A percentile compares a stretch with the other conserved stretches of the same genome.
Evolutionary conservation across 345 rosid species (phyloP).

Genomic region (Streptanthus diversifolius): DNA sequence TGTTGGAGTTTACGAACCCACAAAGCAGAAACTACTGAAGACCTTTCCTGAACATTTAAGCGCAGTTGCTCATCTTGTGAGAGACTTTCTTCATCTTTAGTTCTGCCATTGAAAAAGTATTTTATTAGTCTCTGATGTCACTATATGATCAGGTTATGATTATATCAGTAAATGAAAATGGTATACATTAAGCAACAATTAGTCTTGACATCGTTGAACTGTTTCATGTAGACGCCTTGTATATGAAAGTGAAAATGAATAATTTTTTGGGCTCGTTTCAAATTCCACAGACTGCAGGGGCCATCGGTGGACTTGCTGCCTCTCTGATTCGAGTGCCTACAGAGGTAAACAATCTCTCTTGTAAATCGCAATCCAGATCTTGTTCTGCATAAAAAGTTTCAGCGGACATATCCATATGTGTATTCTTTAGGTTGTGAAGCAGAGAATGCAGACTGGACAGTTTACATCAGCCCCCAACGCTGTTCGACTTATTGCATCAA

Average conservation of each 20-base stretch:
- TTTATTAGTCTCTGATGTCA: background rate
- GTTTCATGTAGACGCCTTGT: background rate
- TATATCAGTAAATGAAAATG: background rate
- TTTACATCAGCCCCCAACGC: conserved; percentile 81
- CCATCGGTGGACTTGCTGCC: conserved; percentile 90
- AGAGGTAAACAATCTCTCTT: conserved; percentile 46
- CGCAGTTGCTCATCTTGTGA: conserved; percentile 87
- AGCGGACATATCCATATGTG: background rate
- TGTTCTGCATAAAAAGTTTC: background rate
- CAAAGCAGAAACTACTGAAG: conserved; percentile 79
- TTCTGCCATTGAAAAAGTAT: background rate
- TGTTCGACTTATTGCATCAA: conserved; percentile 65
- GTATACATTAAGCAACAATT: background rate
- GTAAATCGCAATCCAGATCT: background rate
- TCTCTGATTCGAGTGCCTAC: conserved; percentile 94
- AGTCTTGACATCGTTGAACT: background rate
- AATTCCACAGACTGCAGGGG: conserved; percentile 83
- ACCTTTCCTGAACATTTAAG: conserved; percentile 79
- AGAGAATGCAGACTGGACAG: conserved; percentile 94
- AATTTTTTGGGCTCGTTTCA: background rate
- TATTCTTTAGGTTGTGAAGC: conserved; percentile 75
- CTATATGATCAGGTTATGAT: background rate
- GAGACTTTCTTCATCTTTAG: conserved; percentile 21
- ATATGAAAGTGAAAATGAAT: background rate
- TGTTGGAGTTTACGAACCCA: conserved; percentile 92